These are phyloP conservation scores for Aureobasidium pullulans DNA, from an alignment of 2,329 filamentous ascomycete species.

Conservation along the genomic window DNA sequence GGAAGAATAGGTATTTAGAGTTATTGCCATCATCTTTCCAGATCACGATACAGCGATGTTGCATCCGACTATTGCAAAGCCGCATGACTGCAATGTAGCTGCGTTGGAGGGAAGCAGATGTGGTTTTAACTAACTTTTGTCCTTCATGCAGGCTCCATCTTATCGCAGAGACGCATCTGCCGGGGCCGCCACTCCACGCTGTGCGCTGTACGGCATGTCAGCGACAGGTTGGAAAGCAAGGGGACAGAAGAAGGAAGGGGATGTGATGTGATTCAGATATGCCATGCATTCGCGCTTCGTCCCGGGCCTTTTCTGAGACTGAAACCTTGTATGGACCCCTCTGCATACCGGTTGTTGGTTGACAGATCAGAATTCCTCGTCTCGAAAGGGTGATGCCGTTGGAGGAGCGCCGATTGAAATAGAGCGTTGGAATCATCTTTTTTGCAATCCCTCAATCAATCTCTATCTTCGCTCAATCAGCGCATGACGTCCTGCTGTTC, in stretches of 20 bases:
- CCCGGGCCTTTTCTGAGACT: slow-evolving; percentile 10
- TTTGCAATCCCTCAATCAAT: not conserved
- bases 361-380: slow-evolving; percentile 1
- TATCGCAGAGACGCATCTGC: slow-evolving; percentile 1
- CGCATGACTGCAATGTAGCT: not conserved
- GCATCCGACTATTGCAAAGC: not conserved
- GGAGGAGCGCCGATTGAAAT: not conserved
- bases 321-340: slow-evolving; percentile 9
- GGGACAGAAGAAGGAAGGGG: not conserved
- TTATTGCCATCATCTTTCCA: not conserved
- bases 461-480: not conserved
- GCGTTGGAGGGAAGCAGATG: not conserved
- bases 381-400: not conserved
- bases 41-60: not conserved
- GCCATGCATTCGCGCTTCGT: slow-evolving; percentile 13
- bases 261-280: slow-evolving; percentile 12
- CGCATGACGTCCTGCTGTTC: not conserved
- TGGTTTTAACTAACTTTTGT: not conserved
- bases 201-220: not conserved
- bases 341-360: slow-evolving; percentile 1
- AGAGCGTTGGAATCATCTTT: not conserved
- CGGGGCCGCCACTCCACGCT: not conserved
- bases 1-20: not conserved
- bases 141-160: not conserved
- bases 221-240: not conserved